These are phyloP conservation scores for Annulohypoxylon bovei DNA, from an alignment of 495 filamentous ascomycete genomes.

Conservation along the genomic window DNA sequence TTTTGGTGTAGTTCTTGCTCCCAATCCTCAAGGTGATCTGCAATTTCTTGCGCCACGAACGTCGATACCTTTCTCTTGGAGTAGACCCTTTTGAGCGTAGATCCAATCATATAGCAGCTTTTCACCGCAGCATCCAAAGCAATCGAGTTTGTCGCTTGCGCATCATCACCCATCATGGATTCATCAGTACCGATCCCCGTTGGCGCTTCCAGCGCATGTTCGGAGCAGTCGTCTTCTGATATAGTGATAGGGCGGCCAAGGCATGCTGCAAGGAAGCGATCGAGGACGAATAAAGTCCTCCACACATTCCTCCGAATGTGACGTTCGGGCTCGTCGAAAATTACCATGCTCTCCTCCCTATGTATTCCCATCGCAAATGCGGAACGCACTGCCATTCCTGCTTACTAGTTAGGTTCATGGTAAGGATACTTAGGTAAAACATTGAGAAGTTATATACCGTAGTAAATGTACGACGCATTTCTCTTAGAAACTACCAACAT, in stretches of 20 bases:
- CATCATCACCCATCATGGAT: slow-evolving; percentile 23
- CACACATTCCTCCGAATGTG: slow-evolving; percentile 63
- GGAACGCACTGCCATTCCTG: slow-evolving; percentile 71
- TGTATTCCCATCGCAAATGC: slow-evolving; percentile 70
- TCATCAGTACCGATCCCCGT: slow-evolving; percentile 41
- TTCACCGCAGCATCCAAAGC: slow-evolving; percentile 65
- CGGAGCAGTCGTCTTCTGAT: slow-evolving; percentile 69
- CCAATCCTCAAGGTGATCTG: slow-evolving; percentile 65
- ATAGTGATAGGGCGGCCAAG: slow-evolving; percentile 70
- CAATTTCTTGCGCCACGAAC: slow-evolving; percentile 70
- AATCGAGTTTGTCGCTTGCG: slow-evolving; percentile 40
- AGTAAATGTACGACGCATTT: slow-evolving; percentile 68
- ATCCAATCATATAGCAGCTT: slow-evolving; percentile 71
- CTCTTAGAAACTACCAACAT: slow-evolving; percentile 66
- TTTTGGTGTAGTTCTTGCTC: slow-evolving; percentile 54
- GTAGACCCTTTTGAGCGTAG: slow-evolving; percentile 73
- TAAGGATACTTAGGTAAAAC: neutral
- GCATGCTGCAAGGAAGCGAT: slow-evolving; percentile 67
- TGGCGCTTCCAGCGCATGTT: slow-evolving; percentile 55
- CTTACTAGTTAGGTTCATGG: slow-evolving; percentile 21
- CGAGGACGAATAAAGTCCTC: slow-evolving; percentile 69
- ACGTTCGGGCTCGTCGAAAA: slow-evolving; percentile 58
- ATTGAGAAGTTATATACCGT: slow-evolving; percentile 52
- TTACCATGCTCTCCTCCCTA: slow-evolving; percentile 66
- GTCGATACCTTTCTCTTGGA: slow-evolving; percentile 75